A percentile compares a stretch with the other conserved stretches of the same genome.
Conservation (phyloP, 169 alveolate species). For the Plasmodium billcollinsi region DNA sequence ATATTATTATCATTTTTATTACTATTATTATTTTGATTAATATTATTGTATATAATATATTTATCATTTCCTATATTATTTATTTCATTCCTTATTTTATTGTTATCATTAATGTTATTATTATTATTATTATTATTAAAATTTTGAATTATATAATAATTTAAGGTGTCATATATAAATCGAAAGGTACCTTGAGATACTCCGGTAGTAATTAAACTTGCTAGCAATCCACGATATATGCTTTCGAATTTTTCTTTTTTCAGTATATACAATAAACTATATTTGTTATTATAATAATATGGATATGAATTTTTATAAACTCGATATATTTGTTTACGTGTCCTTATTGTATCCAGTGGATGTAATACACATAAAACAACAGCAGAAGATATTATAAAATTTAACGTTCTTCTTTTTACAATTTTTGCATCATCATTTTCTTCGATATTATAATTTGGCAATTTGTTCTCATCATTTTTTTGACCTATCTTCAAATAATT, state of each 20-base stretch:
- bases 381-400: conserved; percentile 67
- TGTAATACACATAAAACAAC: conserved; percentile 56
- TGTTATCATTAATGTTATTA: background rate
- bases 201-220: conserved; percentile 68
- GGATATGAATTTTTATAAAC: conserved; percentile 74
- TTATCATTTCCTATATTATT: conserved; percentile 7
- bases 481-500: conserved; percentile 5
- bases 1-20: conserved; percentile 2
- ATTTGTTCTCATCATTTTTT: background rate
- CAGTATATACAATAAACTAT: conserved; percentile 56
- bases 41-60: conserved; percentile 12
- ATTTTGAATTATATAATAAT: conserved; percentile 15
- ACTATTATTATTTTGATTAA: background rate
- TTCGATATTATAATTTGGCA: background rate
- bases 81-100: background rate
- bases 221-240: conserved; percentile 67
- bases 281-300: conserved; percentile 71
- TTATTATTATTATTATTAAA: conserved; percentile 10
- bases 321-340: conserved; percentile 72
- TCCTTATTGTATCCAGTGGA: conserved; percentile 68
- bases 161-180: conserved; percentile 56
- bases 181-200: conserved; percentile 64
- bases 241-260: conserved; percentile 75
- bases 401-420: conserved; percentile 58
- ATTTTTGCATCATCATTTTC: conserved; percentile 20